Evolutionary conservation across 169 alveolate species (phyloP), one percentile per base, ranked within the genome.

Genomic region (Miamiensis avidus): DNA sequence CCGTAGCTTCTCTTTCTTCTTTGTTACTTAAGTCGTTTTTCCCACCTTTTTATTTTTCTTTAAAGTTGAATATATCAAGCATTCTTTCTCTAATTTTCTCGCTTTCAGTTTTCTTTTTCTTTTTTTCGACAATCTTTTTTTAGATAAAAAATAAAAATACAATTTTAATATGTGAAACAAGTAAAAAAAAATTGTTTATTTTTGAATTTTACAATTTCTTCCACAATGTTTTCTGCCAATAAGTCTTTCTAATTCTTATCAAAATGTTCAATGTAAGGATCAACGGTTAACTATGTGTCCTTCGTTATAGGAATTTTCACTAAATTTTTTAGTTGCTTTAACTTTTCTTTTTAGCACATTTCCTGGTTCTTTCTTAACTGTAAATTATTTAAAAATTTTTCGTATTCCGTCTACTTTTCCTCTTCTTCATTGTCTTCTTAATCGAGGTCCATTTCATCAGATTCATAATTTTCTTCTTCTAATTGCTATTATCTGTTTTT

Each of bases 61-160:
- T 79, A 26, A 82, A 75, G 78, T 34, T 78, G 73, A 49, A 73
- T 32, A 73, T 85, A 73, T 73, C 73, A 26, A 20, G 65, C 74
- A 85, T 78, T 65, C 73, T 85, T 29, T 73, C 49, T 34, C 72
- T 69, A 0, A 85, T 75, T 78, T 65, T 33, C 73, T 78, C 82
- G 27, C 34, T 78, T 34, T 78, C 86, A 34, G 64, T 72, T 85
- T 85, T 77, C 78, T 76, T 78, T 73, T 27, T 75, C 34, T 4
- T 25, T 31, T 34, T 73, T 49, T 34, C 31, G 29, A 65, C 34
- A 29, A 16, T 29, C 74, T 78, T 11, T 49, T 11, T 49, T 49
- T 49, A 49, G 4, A 11, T 49, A 11, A 49, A 49, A 49, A 49
- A 20, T 49, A 49, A 11, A 49, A 49, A 49, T 49, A 4, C n/a